phyloP scores from a whole-genome alignment of 768 basidiomycete species.

The Rhizopogon sp. region DNA sequence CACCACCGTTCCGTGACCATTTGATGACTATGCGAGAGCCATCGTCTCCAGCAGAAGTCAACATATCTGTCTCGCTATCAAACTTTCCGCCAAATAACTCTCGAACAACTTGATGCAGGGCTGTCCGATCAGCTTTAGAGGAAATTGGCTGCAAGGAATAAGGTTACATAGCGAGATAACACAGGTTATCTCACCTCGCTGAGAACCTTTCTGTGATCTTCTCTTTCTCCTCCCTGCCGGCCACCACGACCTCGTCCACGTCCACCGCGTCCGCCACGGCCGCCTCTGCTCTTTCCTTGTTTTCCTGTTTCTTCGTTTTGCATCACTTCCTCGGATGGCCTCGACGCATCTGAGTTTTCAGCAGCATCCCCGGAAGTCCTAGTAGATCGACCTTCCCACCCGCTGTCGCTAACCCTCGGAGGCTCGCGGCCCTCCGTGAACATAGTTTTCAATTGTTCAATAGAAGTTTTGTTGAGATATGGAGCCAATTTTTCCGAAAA shows the following conservation, averaged over 20 bases:
- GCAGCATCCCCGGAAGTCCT: constrained; percentile 26
- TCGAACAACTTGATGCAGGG: constrained; percentile 77
- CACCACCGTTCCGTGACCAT: constrained; percentile 56
- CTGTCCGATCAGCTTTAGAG: constrained; percentile 76
- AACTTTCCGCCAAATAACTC: constrained; percentile 80
- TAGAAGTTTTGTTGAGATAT: constrained; percentile 58
- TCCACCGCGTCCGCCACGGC: constrained; percentile 38
- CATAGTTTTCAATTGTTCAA: constrained; percentile 64
- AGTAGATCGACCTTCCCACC: constrained; percentile 57
- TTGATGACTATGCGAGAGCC: constrained; percentile 78
- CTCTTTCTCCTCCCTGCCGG: constrained; percentile 37
- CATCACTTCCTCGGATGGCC: constrained; percentile 6
- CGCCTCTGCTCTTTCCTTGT: constrained; percentile 30
- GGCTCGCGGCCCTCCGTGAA: constrained; percentile 79
- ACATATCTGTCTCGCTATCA: constrained; percentile 72
- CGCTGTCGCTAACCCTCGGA: constrained; percentile 66
- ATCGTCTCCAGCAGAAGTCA: constrained; percentile 45
- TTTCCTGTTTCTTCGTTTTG: constrained; percentile 25
- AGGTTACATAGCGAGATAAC: constrained; percentile 27
- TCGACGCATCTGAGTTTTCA: constrained; percentile 6
- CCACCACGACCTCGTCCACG: constrained; percentile 43
- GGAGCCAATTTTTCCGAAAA: constrained; percentile 51
- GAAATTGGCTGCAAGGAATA: constrained; percentile 59
- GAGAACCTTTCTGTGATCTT: constrained; percentile 70
- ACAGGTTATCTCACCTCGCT: constrained; percentile 54